Base-by-base conservation (phyloP, 306 rosid species). In the Cicer pinnatifidum region DNA sequence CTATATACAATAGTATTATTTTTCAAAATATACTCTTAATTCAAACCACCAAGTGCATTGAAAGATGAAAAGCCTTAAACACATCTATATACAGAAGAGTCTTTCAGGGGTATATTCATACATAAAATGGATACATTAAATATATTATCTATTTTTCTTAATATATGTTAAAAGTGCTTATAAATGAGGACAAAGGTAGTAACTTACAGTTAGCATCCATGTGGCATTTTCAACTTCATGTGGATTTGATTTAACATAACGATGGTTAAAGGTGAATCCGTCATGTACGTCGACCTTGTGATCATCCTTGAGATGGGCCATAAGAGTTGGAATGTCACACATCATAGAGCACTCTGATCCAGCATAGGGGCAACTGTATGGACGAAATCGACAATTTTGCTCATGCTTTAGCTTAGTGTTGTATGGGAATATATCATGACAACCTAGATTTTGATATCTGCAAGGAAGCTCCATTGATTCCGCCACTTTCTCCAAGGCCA, bases 401-500 rank as follows among this genome's bases (percentile, higher is more conserved):
- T 91, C 97, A 41, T 91, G 99, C 75, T 89, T 91, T 35, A 88
- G 88, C 87, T 88, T 94, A 73, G 88, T 75, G 72, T 87, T 86
- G 86, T 88, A 91, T 9, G 95, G 85, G 57, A 88, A 91, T 78
- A 88, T 84, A 73, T 88, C 95, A 75, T 82, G 89, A 78, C 99
- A 91, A 37, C 99, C 97, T 54, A 86, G 76, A 78, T 72, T 84
- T 80, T 88, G 95, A 80, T 89, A 91, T 76, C 78, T 84, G 88
- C 96, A 94, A 20, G 95, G 93, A 46, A 94, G 94, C 67, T 94
- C 96, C 72, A 89, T 77, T 2, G 96, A 87, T 78, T 88, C 92
- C 0, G 92, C 97, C 61, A 94, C 91, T 75, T 90, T 91, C 83
- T 94, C 99, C 85, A 94, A 66, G 50, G 99, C 99, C 92, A 94